These are phyloP conservation scores for Agrocybe pediades DNA, from an alignment of 768 basidiomycete genomes.

Conservation along the genomic window DNA sequence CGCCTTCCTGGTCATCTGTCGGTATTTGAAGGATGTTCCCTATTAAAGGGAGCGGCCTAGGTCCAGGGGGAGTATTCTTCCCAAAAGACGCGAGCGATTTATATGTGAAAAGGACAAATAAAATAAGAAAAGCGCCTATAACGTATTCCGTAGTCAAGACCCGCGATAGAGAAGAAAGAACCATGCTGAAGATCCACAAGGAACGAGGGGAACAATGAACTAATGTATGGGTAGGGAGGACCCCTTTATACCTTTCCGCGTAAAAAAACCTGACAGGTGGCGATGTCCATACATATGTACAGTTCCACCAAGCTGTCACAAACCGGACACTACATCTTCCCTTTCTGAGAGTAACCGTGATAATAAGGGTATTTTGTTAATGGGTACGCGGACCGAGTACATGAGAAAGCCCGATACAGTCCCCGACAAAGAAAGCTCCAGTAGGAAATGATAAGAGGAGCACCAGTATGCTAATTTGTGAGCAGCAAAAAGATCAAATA, in stretches of 20 bases:
- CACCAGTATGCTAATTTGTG: slow-evolving; percentile 7
- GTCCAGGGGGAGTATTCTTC: slow-evolving; percentile 47
- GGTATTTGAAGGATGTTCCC: slow-evolving; percentile 52
- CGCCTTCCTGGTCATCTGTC: slow-evolving; percentile 35
- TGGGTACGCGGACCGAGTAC: slow-evolving; percentile 12
- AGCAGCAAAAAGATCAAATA: slow-evolving; percentile 20
- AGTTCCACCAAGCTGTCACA: slow-evolving; percentile 19
- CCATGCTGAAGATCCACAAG: slow-evolving; percentile 21
- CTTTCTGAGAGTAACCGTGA: slow-evolving; percentile 18
- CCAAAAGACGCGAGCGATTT: slow-evolving; percentile 22
- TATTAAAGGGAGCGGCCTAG: slow-evolving; percentile 43
- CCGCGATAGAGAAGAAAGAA: slow-evolving; percentile 14
- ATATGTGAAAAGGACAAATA: slow-evolving; percentile 22
- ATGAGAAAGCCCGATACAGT: slow-evolving; percentile 10
- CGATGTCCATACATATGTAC: slow-evolving; percentile 21
- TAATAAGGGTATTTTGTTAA: slow-evolving; percentile 10
- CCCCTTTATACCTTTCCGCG: slow-evolving; percentile 23
- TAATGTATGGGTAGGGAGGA: slow-evolving; percentile 6
- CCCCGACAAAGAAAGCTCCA: slow-evolving; percentile 5
- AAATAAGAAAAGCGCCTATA: slow-evolving; percentile 13
- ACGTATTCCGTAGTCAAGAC: slow-evolving; percentile 14
- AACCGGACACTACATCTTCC: slow-evolving; percentile 12
- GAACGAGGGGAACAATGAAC: slow-evolving; percentile 18
- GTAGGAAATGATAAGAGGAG: not conserved
- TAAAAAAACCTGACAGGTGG: slow-evolving; percentile 30